A percentile compares a stretch with the other conserved stretches of the same genome.
Evolutionary conservation across 805 yeast genomes (phyloP).

Genomic region (Saccharomycopsis amapae): DNA sequence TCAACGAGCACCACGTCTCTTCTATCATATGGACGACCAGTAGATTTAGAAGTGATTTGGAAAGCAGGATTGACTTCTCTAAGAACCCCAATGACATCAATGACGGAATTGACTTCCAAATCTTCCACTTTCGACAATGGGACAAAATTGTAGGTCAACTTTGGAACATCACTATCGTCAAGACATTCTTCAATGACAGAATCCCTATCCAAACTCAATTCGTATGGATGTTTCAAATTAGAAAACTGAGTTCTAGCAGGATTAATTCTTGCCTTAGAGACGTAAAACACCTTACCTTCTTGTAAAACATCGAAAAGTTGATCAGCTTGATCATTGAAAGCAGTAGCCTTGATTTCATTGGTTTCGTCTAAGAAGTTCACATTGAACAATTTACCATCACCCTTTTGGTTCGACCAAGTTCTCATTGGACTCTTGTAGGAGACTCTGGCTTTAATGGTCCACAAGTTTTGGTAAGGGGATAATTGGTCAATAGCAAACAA

Average conservation of each 20-base stretch:
- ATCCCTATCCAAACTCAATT: constrained; percentile 73
- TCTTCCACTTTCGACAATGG: constrained; percentile 59
- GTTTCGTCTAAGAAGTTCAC: constrained; percentile 88
- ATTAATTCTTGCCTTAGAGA: constrained; percentile 73
- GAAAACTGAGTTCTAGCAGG: constrained; percentile 83
- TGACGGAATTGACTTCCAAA: constrained; percentile 60
- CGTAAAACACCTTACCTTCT: constrained; percentile 84
- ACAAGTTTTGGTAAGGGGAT: constrained; percentile 82
- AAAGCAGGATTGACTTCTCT: constrained; percentile 67
- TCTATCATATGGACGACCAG: constrained; percentile 89
- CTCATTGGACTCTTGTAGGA: constrained; percentile 81
- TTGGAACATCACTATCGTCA: constrained; percentile 60
- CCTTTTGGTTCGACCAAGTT: constrained; percentile 79
- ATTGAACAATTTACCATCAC: constrained; percentile 85
- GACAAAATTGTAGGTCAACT: constrained; percentile 67
- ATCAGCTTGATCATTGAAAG: constrained; percentile 82
- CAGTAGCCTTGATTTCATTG: constrained; percentile 94
- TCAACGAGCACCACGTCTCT: constrained; percentile 86
- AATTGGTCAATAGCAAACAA: constrained; percentile 70
- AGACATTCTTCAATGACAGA: constrained; percentile 65
- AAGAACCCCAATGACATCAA: constrained; percentile 85
- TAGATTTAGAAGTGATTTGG: constrained; percentile 75
- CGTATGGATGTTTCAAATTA: constrained; percentile 80
- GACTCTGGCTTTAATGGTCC: constrained; percentile 93
- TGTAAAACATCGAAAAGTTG: constrained; percentile 66